Percentiles rank a stretch among this genome's conserved stretches.
phyloP scores from a whole-genome alignment of 2,329 filamentous ascomycete genomes.

The Clonostachys byssicola region DNA sequence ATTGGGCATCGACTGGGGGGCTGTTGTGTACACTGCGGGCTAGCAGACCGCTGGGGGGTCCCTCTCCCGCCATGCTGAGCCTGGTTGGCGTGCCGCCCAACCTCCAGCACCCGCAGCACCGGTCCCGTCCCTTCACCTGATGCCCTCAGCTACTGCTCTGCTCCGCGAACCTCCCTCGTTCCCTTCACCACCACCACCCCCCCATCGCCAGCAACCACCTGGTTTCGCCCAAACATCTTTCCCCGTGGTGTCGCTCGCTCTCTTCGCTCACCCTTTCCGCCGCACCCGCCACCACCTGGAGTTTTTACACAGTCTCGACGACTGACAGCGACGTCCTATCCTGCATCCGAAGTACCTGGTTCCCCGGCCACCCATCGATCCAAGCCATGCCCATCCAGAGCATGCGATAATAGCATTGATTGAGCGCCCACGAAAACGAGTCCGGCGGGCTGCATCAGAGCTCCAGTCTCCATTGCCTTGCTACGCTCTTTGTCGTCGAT shows the following conservation, averaged over 20 bases:
- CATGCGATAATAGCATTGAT: not conserved
- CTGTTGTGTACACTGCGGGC: not conserved
- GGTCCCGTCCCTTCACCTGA: not conserved
- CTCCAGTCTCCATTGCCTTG: not conserved
- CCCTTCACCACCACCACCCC: not conserved
- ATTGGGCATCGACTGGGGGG: constrained; percentile 1
- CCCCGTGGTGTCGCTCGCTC: too few relatives aligned
- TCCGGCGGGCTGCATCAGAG: not conserved
- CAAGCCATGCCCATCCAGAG: not conserved
- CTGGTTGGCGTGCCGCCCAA: constrained; percentile 2
- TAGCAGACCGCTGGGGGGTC: not conserved
- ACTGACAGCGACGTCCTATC: too few relatives aligned
- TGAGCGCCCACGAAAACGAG: not conserved
- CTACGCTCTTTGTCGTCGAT: not conserved
- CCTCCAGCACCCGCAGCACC: not conserved
- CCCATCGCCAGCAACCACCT: not conserved
- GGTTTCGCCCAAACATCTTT: too few relatives aligned
- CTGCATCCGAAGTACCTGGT: too few relatives aligned
- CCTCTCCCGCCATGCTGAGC: too few relatives aligned
- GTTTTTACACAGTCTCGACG: too few relatives aligned
- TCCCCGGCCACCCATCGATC: too few relatives aligned
- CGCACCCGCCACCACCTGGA: too few relatives aligned
- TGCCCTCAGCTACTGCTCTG: not conserved
- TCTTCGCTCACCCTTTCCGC: too few relatives aligned
- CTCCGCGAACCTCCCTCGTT: not conserved